A percentile compares a stretch with the other conserved stretches of the same genome.
Conservation (phyloP, 805 yeast genomes). For the Jamesozyma jinghongensis region DNA sequence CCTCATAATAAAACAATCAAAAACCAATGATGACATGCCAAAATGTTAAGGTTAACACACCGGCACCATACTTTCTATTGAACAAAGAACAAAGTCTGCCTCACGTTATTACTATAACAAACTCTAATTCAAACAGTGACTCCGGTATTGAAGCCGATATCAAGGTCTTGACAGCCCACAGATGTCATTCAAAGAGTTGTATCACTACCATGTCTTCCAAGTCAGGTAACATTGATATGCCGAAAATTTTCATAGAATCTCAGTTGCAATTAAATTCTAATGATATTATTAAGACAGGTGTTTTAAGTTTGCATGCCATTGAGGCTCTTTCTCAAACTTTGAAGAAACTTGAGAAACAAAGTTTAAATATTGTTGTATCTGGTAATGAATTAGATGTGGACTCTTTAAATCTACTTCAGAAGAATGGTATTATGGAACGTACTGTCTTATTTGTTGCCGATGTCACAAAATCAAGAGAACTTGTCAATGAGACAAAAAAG, state of each 20-base stretch:
- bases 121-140: constrained; percentile 82
- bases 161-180: constrained; percentile 66
- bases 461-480: constrained; percentile 48
- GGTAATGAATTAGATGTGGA: constrained; percentile 30
- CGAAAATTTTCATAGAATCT: no score
- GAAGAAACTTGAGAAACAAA: constrained; percentile 29
- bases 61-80: constrained; percentile 26
- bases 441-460: constrained; percentile 71
- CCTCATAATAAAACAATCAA: no score
- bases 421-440: constrained; percentile 38
- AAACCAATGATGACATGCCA: constrained; percentile 14
- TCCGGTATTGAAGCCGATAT: constrained; percentile 89
- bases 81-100: constrained; percentile 27
- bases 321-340: no score
- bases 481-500: no score
- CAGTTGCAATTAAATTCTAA: no score
- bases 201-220: constrained; percentile 77
- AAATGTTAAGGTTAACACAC: constrained; percentile 18
- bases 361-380: constrained; percentile 41
- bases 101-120: constrained; percentile 47
- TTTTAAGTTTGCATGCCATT: constrained; percentile 53
- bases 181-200: constrained; percentile 69
- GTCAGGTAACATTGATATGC: no score
- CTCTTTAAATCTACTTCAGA: no score
- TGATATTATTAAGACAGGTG: constrained; percentile 73